Evolutionary conservation across 202 grass and related monocot genomes (phyloP).

Genomic region (Bolboschoenoplectus hybrid): DNA sequence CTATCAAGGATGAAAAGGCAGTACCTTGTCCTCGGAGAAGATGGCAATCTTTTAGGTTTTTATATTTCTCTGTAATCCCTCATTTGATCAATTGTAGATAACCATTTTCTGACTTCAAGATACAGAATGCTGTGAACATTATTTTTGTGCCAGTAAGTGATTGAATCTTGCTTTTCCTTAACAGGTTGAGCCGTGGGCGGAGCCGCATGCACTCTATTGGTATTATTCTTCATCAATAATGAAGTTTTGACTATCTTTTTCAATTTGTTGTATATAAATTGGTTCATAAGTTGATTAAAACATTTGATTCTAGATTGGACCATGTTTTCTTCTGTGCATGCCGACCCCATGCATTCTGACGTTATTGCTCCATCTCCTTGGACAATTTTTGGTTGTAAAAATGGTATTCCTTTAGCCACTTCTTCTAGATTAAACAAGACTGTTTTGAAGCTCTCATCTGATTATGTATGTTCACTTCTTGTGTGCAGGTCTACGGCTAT

Average conservation of each 20-base stretch:
- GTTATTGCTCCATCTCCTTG: constrained; percentile 93
- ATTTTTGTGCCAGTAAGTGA: constrained; percentile 38
- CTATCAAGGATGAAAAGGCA: constrained; percentile 65
- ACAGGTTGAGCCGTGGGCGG: constrained; percentile 59
- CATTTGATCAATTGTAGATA: constrained; percentile 23
- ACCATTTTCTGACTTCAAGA: constrained; percentile 26
- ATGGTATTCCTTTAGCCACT: constrained; percentile 53
- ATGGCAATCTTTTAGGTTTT: constrained; percentile 80
- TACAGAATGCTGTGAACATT: constrained; percentile 16
- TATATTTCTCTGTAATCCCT: constrained; percentile 37
- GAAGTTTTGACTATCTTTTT: neutral
- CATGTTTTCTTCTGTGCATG: constrained; percentile 63
- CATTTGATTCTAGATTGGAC: constrained; percentile 73
- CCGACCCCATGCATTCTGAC: constrained; percentile 83
- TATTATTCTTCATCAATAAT: constrained; percentile 39
- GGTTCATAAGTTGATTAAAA: constrained; percentile 29
- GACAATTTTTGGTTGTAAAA: constrained; percentile 93
- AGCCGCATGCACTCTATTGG: constrained; percentile 76
- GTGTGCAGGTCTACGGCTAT: constrained; percentile 81
- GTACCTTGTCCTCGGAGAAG: constrained; percentile 84
- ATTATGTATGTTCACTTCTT: constrained; percentile 15
- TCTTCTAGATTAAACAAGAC: constrained; percentile 7
- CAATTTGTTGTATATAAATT: constrained; percentile 35
- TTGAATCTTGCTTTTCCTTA: constrained; percentile 38
- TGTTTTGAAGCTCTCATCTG: constrained; percentile 28